phyloP scores from a whole-genome alignment of 257 asterid species.

The Solanum habrochaites region DNA sequence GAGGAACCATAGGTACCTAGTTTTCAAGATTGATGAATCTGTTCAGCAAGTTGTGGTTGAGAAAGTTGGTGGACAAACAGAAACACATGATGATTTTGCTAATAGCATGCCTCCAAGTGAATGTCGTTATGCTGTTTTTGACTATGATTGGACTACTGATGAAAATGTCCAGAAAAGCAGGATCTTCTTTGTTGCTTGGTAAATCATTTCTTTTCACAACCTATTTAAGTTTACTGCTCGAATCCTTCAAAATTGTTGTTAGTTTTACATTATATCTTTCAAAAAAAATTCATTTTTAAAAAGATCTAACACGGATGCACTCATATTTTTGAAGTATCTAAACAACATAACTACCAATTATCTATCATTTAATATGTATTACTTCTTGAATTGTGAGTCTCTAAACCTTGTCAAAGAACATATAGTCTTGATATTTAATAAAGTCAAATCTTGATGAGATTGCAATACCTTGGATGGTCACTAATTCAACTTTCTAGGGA shows the following conservation, averaged over 20 bases:
- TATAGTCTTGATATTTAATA: background rate
- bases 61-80: constrained; percentile 32
- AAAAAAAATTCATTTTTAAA: background rate
- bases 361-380: background rate
- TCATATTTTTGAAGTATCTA: background rate
- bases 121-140: constrained; percentile 57
- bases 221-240: background rate
- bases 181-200: constrained; percentile 64
- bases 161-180: constrained; percentile 66
- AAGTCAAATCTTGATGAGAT: background rate
- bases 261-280: accelerated
- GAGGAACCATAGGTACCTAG: constrained; percentile 41
- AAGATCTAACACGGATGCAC: background rate
- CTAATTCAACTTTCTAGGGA: background rate
- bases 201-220: background rate
- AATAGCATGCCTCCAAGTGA: constrained; percentile 41
- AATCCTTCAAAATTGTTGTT: background rate
- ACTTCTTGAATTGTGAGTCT: background rate
- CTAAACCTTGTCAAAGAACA: background rate
- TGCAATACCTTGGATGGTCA: background rate
- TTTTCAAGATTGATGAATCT: constrained; percentile 45
- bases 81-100: constrained; percentile 42
- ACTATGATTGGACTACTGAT: constrained; percentile 56
- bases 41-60: constrained; percentile 41
- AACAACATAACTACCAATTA: background rate